phyloP scores from a whole-genome alignment of 768 basidiomycete genomes.

The Boletus eberwhitei region DNA sequence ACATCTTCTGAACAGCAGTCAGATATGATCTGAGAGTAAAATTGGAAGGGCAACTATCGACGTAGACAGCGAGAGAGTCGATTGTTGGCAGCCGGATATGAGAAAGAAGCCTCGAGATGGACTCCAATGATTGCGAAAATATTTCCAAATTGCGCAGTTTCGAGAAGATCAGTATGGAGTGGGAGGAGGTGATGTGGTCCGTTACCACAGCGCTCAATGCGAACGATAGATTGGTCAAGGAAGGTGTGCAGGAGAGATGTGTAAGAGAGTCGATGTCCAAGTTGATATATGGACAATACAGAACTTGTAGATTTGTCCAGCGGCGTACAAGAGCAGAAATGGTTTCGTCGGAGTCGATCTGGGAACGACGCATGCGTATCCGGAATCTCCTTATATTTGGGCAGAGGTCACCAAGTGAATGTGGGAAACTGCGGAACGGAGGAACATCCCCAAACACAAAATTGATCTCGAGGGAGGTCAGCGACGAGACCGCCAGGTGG shows the following conservation, averaged over 20 bases:
- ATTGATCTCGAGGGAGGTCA: constrained; percentile 21
- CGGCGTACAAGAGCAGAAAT: constrained; percentile 12
- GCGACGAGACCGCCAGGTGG: constrained; percentile 10
- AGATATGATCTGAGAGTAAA: constrained; percentile 6
- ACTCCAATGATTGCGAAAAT: constrained; percentile 2
- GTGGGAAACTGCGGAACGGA: constrained; percentile 16
- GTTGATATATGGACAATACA: constrained; percentile 12
- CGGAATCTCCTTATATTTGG: constrained; percentile 11
- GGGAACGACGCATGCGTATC: constrained; percentile 16
- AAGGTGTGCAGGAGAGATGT: constrained; percentile 15
- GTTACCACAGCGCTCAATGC: not conserved
- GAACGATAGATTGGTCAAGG: constrained; percentile 11
- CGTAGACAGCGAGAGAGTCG: constrained; percentile 4
- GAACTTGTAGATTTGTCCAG: constrained; percentile 15
- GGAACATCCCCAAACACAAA: constrained; percentile 19
- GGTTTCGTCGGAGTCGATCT: constrained; percentile 6
- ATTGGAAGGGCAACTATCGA: constrained; percentile 12
- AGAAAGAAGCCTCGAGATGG: not conserved
- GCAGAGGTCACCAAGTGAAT: constrained; percentile 16
- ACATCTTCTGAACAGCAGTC: constrained; percentile 3
- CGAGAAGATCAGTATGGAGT: not conserved
- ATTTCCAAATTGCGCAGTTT: constrained; percentile 11
- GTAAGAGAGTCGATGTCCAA: constrained; percentile 12
- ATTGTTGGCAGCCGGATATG: constrained; percentile 3
- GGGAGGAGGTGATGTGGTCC: constrained; percentile 3